Conservation (phyloP, 306 rosid species). For the Canavalia gladiata region DNA sequence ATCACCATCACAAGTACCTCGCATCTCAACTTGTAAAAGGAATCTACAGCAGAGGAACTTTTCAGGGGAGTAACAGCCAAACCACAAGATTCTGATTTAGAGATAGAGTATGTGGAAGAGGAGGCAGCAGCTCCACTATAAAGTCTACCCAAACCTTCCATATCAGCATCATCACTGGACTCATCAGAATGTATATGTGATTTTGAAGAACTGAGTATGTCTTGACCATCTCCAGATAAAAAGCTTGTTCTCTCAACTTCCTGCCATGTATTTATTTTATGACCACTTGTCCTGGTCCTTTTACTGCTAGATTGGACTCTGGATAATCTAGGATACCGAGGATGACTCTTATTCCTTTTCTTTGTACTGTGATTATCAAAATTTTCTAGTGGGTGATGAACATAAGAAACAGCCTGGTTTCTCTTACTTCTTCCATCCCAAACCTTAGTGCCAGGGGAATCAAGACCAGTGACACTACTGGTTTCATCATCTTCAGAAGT, state of each 20-base stretch:
- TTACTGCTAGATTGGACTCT: conserved; percentile 69
- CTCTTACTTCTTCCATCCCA: conserved; percentile 94
- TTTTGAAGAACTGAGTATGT: conserved; percentile 75
- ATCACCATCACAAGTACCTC: conserved; percentile 71
- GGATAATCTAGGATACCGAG: conserved; percentile 58
- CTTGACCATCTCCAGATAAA: conserved; percentile 96
- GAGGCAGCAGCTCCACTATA: conserved; percentile 91
- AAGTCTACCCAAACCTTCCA: conserved; percentile 74
- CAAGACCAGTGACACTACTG: conserved; percentile 80
- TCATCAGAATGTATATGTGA: conserved; percentile 60
- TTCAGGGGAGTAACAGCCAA: conserved; percentile 62
- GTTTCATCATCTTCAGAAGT: conserved; percentile 88
- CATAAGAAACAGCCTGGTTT: conserved; percentile 69
- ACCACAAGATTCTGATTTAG: conserved; percentile 54
- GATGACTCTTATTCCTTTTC: conserved; percentile 67
- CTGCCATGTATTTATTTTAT: conserved; percentile 71
- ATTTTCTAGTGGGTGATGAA: conserved; percentile 98
- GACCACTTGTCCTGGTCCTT: conserved; percentile 69
- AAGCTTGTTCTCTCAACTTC: conserved; percentile 97
- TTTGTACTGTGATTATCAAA: conserved; percentile 60
- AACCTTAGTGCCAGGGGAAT: conserved; percentile 94
- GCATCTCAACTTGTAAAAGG: conserved; percentile 91
- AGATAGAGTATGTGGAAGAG: conserved; percentile 70
- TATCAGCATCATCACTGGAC: conserved; percentile 80
- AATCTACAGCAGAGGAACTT: conserved; percentile 70